phyloP scores from a whole-genome alignment of 2,329 filamentous ascomycete genomes.

The Calonectria pauciramosa region DNA sequence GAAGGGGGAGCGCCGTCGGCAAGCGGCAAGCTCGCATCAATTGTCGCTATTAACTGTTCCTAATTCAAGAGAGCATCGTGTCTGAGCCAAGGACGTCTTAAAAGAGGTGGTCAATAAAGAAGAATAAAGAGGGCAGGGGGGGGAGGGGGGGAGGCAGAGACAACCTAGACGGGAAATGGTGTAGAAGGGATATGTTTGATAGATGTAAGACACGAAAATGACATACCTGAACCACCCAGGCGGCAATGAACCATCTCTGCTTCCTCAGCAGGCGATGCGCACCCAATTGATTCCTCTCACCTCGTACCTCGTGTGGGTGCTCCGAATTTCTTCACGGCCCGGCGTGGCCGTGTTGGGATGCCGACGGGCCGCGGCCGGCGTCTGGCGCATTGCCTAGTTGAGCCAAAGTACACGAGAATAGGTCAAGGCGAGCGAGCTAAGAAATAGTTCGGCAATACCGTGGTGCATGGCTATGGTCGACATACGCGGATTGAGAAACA shows the following conservation, averaged over 20 bases:
- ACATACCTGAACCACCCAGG: slow-evolving; percentile 58
- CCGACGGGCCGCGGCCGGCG: slow-evolving; percentile 53
- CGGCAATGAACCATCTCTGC: slow-evolving; percentile 57
- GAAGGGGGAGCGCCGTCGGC: slow-evolving; percentile 63
- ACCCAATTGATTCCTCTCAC: slow-evolving; percentile 53
- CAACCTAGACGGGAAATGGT: background rate
- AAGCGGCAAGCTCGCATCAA: slow-evolving; percentile 65
- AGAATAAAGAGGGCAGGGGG: background rate
- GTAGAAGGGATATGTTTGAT: slow-evolving; percentile 39
- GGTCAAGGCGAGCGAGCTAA: background rate
- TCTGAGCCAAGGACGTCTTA: background rate
- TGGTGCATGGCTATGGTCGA: background rate
- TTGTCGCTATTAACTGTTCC: slow-evolving; percentile 68
- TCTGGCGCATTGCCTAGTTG: slow-evolving; percentile 53
- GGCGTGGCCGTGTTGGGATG: slow-evolving; percentile 47
- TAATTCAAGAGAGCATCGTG: slow-evolving; percentile 35
- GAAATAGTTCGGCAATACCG: background rate
- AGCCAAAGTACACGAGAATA: slow-evolving; percentile 48
- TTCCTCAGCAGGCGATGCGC: slow-evolving; percentile 55
- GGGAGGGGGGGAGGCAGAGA: background rate
- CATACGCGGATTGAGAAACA: background rate
- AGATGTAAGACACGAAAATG: background rate
- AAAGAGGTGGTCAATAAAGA: background rate
- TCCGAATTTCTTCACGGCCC: slow-evolving; percentile 46
- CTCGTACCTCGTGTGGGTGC: slow-evolving; percentile 47